Conservation (phyloP, 2,329 filamentous ascomycete genomes). For the Stachybotrys echinatus region DNA sequence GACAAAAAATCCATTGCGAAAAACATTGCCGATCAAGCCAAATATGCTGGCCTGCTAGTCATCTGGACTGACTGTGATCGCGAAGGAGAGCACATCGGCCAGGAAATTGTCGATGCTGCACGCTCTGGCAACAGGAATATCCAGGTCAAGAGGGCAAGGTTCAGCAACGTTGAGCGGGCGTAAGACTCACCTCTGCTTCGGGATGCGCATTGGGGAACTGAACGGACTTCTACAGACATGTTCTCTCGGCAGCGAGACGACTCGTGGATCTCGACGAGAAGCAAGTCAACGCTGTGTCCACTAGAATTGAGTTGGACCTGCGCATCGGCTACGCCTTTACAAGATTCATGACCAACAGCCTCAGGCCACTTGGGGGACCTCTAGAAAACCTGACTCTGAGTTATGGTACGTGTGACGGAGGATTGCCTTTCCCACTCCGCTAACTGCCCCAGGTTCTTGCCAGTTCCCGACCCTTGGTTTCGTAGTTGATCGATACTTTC, state of each 20-base stretch:
- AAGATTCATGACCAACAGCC: constrained; percentile 72
- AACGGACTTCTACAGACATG: constrained; percentile 59
- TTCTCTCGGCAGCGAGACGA: constrained; percentile 74
- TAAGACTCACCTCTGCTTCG: constrained; percentile 33
- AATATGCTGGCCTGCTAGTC: constrained; percentile 67
- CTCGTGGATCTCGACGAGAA: constrained; percentile 76
- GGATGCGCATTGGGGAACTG: constrained; percentile 4
- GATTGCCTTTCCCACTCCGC: background rate
- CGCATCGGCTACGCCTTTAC: constrained; percentile 92
- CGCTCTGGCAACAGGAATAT: constrained; percentile 66
- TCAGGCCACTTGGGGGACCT: constrained; percentile 66
- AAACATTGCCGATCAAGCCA: constrained; percentile 79
- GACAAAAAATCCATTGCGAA: constrained; percentile 75
- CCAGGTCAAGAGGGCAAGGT: constrained; percentile 77
- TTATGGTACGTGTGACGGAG: constrained; percentile 57
- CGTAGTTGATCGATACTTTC: constrained; percentile 92
- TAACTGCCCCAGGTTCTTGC: constrained; percentile 60
- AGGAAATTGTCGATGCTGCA: constrained; percentile 82
- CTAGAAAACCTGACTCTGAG: constrained; percentile 66
- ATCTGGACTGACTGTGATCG: constrained; percentile 99
- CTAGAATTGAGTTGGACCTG: constrained; percentile 87
- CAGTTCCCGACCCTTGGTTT: constrained; percentile 97
- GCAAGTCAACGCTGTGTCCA: constrained; percentile 81
- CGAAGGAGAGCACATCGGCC: constrained; percentile 93
- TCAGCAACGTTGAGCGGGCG: constrained; percentile 94